Percentiles rank a stretch among this genome's conserved stretches.
Conservation (phyloP, 2,329 filamentous ascomycete genomes). For the Aureobasidium sp. region DNA sequence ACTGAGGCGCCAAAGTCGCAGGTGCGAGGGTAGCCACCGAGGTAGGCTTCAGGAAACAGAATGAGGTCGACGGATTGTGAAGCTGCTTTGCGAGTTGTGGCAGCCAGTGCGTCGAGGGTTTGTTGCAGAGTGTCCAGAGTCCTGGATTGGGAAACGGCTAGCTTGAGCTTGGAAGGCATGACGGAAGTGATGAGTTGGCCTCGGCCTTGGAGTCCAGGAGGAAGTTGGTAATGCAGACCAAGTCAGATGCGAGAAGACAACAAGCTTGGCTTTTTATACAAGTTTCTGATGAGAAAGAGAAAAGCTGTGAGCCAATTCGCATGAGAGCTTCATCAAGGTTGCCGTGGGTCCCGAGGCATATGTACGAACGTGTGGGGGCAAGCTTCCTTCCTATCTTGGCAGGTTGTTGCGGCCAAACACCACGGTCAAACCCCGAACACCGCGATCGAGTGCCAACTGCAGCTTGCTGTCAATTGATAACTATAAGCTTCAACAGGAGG, state of each 20-base stretch:
- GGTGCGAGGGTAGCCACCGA: conserved; percentile 85
- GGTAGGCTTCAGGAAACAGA: conserved; percentile 84
- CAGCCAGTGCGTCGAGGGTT: conserved; percentile 61
- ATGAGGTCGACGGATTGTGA: conserved; percentile 58
- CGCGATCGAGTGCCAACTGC: no score
- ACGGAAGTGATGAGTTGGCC: background rate
- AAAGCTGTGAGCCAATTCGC: no score
- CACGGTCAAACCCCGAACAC: background rate
- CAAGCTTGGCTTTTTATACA: background rate
- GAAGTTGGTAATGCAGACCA: background rate
- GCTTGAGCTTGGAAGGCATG: conserved; percentile 38
- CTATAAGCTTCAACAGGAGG: no score
- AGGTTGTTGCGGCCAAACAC: background rate
- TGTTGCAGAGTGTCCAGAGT: conserved; percentile 42
- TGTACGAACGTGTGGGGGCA: background rate
- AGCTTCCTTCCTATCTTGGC: background rate
- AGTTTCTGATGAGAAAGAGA: no score
- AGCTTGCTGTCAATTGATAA: background rate
- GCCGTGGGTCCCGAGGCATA: no score
- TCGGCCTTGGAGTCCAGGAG: background rate
- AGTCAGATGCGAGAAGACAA: background rate
- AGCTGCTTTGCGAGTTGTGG: conserved; percentile 58
- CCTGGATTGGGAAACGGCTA: conserved; percentile 44
- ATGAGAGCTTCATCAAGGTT: no score
- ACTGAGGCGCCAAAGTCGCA: conserved; percentile 69